Conservation (phyloP, 768 basidiomycete genomes). For the Boletus reticulatus region DNA sequence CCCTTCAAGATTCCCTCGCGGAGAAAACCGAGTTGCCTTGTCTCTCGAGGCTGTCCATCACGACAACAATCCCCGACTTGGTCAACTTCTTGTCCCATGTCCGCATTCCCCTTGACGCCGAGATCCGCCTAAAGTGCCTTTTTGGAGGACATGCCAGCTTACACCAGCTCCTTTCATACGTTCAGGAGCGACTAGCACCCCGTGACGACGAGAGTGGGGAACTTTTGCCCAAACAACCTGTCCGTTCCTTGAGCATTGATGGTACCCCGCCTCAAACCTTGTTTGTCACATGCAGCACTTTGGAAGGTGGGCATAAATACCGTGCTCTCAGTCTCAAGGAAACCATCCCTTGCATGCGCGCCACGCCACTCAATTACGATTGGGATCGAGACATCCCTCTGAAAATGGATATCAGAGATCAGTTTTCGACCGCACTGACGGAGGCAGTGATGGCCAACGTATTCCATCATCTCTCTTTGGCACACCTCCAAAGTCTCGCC, state of each 20-base stretch:
- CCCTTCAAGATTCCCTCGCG: background rate
- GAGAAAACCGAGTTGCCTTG: background rate
- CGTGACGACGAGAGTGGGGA: background rate
- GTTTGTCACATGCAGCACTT: background rate
- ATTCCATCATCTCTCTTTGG: background rate
- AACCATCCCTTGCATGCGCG: background rate
- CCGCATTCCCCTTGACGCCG: background rate
- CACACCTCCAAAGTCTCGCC: background rate
- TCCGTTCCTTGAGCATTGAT: background rate
- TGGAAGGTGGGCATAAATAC: background rate
- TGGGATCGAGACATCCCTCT: background rate
- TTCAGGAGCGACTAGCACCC: background rate
- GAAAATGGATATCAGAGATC: background rate
- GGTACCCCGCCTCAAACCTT: background rate
- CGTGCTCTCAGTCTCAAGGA: background rate
- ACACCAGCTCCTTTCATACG: background rate
- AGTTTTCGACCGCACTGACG: background rate
- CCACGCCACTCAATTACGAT: background rate
- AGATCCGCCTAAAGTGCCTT: background rate
- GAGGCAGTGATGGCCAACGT: background rate
- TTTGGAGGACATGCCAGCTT: background rate
- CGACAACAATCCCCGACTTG: background rate
- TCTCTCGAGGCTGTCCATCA: constrained; percentile 1
- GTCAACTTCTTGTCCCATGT: background rate
- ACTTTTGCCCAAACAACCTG: background rate